Conservation (phyloP, 495 filamentous ascomycete species). For the Aspergillus sparsus region DNA sequence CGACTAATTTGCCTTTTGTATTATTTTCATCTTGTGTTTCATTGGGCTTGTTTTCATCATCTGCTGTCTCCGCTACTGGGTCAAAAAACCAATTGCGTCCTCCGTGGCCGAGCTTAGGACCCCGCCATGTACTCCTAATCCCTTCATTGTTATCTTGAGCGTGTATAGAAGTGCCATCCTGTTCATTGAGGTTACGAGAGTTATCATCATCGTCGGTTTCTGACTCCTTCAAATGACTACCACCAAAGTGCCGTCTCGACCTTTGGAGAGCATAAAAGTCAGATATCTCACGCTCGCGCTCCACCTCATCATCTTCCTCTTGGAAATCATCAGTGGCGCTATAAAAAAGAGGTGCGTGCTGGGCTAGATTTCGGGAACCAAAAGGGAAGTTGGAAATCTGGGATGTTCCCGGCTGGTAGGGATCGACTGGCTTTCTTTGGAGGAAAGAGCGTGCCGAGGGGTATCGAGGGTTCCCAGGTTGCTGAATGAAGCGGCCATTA, state of each 20-base stretch:
- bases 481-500: slow-evolving; percentile 46
- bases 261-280: slow-evolving; percentile 90
- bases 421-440: slow-evolving; percentile 60
- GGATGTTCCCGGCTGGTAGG: slow-evolving; percentile 68
- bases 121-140: slow-evolving; percentile 57
- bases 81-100: slow-evolving; percentile 30
- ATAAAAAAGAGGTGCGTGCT: slow-evolving; percentile 89
- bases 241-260: slow-evolving; percentile 84
- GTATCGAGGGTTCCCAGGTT: slow-evolving; percentile 48
- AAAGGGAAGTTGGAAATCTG: slow-evolving; percentile 76
- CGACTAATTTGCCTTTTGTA: slow-evolving; percentile 73
- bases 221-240: slow-evolving; percentile 74
- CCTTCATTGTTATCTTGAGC: slow-evolving; percentile 43
- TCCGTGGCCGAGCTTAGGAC: slow-evolving; percentile 36
- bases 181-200: slow-evolving; percentile 59
- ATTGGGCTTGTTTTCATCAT: slow-evolving; percentile 35
- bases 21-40: slow-evolving; percentile 54
- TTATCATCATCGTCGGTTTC: slow-evolving; percentile 73
- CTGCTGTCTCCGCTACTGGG: slow-evolving; percentile 34
- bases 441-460: slow-evolving; percentile 51
- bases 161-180: slow-evolving; percentile 36
- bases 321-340: slow-evolving; percentile 78
- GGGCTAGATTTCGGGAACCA: slow-evolving; percentile 66
- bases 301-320: slow-evolving; percentile 88
- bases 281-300: slow-evolving; percentile 87